phyloP scores from a whole-genome alignment of 2,329 filamentous ascomycete genomes.

The Alternaria sp. region DNA sequence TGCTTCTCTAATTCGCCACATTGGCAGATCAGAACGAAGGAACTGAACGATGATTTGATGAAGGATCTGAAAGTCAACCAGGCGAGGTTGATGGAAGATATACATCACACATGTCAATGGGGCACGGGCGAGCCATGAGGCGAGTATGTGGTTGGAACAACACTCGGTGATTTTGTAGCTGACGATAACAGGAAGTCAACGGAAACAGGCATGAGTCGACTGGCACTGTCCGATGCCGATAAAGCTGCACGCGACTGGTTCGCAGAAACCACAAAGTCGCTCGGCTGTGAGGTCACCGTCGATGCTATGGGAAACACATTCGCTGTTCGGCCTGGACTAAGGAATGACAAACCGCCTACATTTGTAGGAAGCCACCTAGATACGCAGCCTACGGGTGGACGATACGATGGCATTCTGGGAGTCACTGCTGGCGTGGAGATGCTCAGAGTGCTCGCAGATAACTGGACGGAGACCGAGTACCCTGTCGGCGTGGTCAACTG shows the following conservation, averaged over 20 bases:
- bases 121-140: constrained; percentile 73
- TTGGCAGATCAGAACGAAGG: constrained; percentile 53
- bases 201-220: constrained; percentile 79
- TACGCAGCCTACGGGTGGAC: constrained; percentile 66
- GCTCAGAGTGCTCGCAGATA: constrained; percentile 72
- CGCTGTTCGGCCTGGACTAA: constrained; percentile 70
- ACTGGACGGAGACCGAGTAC: constrained; percentile 72
- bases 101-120: constrained; percentile 73
- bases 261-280: constrained; percentile 65
- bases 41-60: constrained; percentile 63
- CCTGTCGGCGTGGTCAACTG: constrained; percentile 79
- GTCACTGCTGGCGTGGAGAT: constrained; percentile 77
- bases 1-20: constrained; percentile 45
- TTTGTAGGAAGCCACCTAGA: constrained; percentile 74
- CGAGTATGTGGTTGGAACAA: constrained; percentile 56
- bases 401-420: constrained; percentile 81
- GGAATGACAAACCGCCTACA: constrained; percentile 66
- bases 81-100: constrained; percentile 67
- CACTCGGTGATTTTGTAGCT: background rate
- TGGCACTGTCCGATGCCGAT: constrained; percentile 75
- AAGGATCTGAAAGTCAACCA: constrained; percentile 65
- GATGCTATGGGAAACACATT: constrained; percentile 86
- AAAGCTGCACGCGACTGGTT: constrained; percentile 80
- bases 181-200: constrained; percentile 57
- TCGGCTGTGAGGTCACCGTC: constrained; percentile 73